Conservation (phyloP, 257 asterid genomes). For the Ligustrum vulgare region DNA sequence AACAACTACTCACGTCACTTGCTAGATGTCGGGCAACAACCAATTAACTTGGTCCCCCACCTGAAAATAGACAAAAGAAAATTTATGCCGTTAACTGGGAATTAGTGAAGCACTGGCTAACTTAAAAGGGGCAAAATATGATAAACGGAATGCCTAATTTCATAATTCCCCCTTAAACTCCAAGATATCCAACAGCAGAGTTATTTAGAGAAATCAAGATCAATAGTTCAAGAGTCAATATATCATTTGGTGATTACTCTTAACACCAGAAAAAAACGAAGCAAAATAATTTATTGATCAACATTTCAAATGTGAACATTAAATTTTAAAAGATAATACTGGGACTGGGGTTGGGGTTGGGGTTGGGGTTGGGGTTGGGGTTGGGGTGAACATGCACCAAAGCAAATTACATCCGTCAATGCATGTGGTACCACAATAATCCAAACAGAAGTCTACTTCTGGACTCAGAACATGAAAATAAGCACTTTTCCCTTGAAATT, state of each 20-base stretch:
- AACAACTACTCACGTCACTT: not conserved
- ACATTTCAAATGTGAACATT: not conserved
- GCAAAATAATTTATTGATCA: not conserved
- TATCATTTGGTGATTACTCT: not conserved
- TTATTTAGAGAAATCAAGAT: not conserved
- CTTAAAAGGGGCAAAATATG: not conserved
- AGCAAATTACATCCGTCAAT: not conserved
- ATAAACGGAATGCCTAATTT: not conserved
- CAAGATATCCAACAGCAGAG: not conserved
- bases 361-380: too few species aligned
- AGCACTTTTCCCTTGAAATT: too few species aligned
- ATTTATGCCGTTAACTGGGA: not conserved
- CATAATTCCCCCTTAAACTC: not conserved
- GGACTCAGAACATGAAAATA: too few species aligned
- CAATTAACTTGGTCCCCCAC: constrained; percentile 16
- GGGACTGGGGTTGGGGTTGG: too few species aligned
- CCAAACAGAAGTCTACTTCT: too few species aligned
- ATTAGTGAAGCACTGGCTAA: not conserved
- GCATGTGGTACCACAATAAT: too few species aligned
- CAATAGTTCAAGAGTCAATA: not conserved
- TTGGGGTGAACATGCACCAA: not conserved
- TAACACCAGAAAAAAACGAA: not conserved
- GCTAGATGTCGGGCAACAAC: not conserved
- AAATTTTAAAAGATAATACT: not conserved
- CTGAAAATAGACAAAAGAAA: constrained; percentile 8